Evolutionary conservation across 305 asterid species (phyloP).

Genomic region (Fraxinus sp.): DNA sequence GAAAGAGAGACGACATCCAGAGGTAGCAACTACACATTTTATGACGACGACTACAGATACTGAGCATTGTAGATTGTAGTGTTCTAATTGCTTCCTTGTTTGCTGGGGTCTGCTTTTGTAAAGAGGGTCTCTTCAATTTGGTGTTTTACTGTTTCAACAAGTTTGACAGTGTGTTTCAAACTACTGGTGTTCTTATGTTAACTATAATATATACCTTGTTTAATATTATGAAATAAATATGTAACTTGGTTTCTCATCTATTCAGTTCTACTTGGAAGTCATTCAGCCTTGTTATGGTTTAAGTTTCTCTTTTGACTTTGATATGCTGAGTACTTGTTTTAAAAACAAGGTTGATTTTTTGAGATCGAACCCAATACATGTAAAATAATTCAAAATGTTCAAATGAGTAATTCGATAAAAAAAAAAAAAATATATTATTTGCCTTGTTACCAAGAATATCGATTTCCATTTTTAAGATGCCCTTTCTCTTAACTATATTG

Average conservation of each 20-base stretch:
- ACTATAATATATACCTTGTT: neutral
- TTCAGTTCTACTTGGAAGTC: neutral
- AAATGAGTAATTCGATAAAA: too few species aligned
- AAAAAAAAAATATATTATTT: too few species aligned
- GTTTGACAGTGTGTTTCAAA: neutral
- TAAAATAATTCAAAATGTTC: too few species aligned
- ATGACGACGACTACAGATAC: constrained; percentile 44
- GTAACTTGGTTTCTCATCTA: neutral
- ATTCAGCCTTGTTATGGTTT: neutral
- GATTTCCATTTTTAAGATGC: neutral
- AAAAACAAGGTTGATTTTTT: too few species aligned
- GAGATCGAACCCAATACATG: too few species aligned
- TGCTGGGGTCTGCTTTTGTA: constrained; percentile 21
- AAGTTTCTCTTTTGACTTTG: neutral
- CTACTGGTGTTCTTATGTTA: constrained; percentile 1
- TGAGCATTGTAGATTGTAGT: constrained; percentile 27
- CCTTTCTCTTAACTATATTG: neutral
- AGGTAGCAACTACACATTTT: constrained; percentile 41
- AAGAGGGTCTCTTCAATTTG: constrained; percentile 15
- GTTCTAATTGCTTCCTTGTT: neutral
- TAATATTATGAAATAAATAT: neutral
- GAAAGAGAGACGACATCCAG: constrained; percentile 45
- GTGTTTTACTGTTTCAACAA: neutral
- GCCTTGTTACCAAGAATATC: neutral
- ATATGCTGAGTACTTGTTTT: neutral